Base-by-base conservation (phyloP, 2,329 filamentous ascomycete species). In the Pseudopyricularia cyperi region DNA sequence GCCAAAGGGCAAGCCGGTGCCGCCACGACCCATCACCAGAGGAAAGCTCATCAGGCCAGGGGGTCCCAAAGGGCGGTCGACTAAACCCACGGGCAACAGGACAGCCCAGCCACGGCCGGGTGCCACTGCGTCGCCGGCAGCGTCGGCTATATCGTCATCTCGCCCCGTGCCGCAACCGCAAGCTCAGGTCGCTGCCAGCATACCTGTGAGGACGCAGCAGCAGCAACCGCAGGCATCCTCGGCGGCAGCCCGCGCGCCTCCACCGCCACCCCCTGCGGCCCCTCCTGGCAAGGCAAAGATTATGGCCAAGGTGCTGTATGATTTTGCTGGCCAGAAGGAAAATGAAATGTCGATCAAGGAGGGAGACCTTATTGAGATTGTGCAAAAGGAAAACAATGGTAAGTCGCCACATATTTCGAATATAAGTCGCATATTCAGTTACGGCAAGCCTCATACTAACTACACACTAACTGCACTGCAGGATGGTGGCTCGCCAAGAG, bases 301-400 rank as follows among this genome's bases (percentile, higher is more conserved):
- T 28, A 88, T 83, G 59, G 94, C 87, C 61, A 93, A 89, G 71
- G 93, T 89, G 4, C 68, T 97, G 47, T 98, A 97, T 66, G 90
- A 96, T 61, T 98, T 97, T 65, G 77, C 75, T 52, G 89, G 89
- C 15, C 85, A 91, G 59, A 87, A 79, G 56, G 80, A 84, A 53
- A 95, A 94, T 58, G 90, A 97, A 68, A 74, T 98, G 50, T 83
- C 85, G 15, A 79, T 98, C 57, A 77, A 67, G 53, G 83, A 86
- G 49, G 89, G 86, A 50, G 87, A 97, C 56, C 68, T 95, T 48
- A 79, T 98, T 51, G 82, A 94, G 65, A 82, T 98, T 62, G 79
- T 94, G n/a, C 85, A 93, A 63, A 96, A 96, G 68, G 91, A 96
- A 68, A 83, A 79, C 66, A 97, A 97, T 65, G 93, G 91, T 95